These are phyloP conservation scores for Daldinia loculata DNA, from an alignment of 495 filamentous ascomycete genomes.

Conservation along the genomic window DNA sequence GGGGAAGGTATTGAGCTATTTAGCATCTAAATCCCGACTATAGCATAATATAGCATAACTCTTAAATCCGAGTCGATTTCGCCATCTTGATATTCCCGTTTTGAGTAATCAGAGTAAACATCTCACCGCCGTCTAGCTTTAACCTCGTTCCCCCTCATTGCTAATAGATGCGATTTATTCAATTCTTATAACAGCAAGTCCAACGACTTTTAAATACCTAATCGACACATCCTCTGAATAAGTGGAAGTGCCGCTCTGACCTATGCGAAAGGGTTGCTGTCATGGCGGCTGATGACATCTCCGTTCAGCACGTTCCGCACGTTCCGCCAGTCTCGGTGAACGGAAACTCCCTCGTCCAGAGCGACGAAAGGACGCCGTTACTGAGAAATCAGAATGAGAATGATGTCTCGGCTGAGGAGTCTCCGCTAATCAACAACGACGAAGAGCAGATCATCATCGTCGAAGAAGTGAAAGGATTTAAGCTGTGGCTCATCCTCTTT, in stretches of 20 bases:
- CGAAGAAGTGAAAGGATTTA: slow-evolving; percentile 55
- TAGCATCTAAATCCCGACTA: slow-evolving; percentile 5
- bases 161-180: not conserved
- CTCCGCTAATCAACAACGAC: slow-evolving; percentile 12
- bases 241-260: not conserved
- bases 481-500: slow-evolving; percentile 61
- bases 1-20: not conserved
- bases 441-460: slow-evolving; percentile 48
- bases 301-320: not conserved
- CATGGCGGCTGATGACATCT: slow-evolving; percentile 30
- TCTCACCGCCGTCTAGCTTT: not conserved
- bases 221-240: too few relatives aligned
- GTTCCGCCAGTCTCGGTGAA: slow-evolving; percentile 4
- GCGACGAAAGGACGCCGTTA: slow-evolving; percentile 39
- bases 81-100: slow-evolving; percentile 17
- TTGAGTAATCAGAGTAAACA: slow-evolving; percentile 2
- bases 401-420: slow-evolving; percentile 3
- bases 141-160: not conserved
- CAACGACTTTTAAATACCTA: not conserved
- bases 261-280: slow-evolving; percentile 1
- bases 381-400: slow-evolving; percentile 30
- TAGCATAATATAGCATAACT: not conserved
- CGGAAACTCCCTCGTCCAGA: not conserved
- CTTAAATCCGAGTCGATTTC: slow-evolving; percentile 15
- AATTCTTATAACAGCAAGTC: not conserved